Percentiles rank a stretch among this genome's conserved stretches.
Conservation (phyloP, 176 grass and related monocot genomes). For the Microstegium vimineum region DNA sequence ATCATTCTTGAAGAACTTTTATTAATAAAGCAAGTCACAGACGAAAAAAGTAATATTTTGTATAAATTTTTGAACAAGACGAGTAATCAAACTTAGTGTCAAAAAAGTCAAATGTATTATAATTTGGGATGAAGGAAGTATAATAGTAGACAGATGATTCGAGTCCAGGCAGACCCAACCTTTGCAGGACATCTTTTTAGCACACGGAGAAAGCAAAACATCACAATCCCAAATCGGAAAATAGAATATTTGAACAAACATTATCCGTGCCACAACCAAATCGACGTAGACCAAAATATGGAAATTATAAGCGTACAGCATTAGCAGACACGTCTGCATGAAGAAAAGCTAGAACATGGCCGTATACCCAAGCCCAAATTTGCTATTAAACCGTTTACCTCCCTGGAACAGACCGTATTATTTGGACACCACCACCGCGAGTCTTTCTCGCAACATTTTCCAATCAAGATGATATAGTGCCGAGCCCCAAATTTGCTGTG, state of each 20-base stretch:
- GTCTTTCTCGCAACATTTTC: constrained; percentile 4
- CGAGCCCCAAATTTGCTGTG: constrained; percentile 46
- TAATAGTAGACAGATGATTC: too few relatives aligned
- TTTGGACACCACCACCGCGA: constrained; percentile 18
- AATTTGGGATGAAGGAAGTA: too few relatives aligned
- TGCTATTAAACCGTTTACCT: constrained; percentile 39
- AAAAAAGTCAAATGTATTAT: too few relatives aligned
- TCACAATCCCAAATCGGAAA: not conserved
- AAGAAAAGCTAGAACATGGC: constrained; percentile 38
- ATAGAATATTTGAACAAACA: not conserved
- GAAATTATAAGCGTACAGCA: constrained; percentile 13
- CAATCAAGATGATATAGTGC: constrained; percentile 40
- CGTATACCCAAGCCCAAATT: constrained; percentile 52
- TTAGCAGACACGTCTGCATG: constrained; percentile 19
- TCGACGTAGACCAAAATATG: not conserved
- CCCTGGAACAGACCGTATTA: constrained; percentile 40
- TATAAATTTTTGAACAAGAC: too few relatives aligned
- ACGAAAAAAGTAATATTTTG: too few relatives aligned
- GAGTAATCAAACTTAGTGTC: too few relatives aligned
- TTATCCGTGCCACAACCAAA: constrained; percentile 13
- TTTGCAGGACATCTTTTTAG: not conserved
- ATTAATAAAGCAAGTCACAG: too few relatives aligned
- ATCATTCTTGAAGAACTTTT: too few relatives aligned
- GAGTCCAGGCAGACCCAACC: not conserved
- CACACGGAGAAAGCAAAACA: not conserved